A percentile compares a stretch with the other conserved stretches of the same genome.
Conservation (phyloP, 2,329 filamentous ascomycete genomes). For the Dothideomycetes sp. region DNA sequence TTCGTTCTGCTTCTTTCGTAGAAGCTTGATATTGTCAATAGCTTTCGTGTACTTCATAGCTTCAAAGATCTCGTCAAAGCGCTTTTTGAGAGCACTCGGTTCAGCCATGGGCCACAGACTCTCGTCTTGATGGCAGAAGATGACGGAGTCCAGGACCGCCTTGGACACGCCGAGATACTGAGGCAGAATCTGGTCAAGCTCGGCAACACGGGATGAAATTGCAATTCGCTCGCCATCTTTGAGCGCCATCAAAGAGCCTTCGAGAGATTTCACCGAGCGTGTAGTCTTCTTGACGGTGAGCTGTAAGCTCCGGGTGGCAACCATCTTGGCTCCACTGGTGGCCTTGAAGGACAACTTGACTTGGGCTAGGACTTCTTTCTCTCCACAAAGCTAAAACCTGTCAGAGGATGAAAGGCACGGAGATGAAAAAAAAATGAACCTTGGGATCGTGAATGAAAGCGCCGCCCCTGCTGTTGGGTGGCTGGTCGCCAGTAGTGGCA, state of each 20-base stretch:
- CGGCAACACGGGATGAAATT: constrained; percentile 67
- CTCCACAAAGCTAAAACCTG: constrained; percentile 52
- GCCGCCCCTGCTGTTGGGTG: constrained; percentile 78
- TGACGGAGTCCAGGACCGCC: constrained; percentile 85
- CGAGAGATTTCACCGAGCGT: constrained; percentile 70
- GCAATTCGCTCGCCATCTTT: constrained; percentile 70
- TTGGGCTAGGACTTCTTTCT: constrained; percentile 82
- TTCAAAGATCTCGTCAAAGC: constrained; percentile 96
- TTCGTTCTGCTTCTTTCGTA: constrained; percentile 73
- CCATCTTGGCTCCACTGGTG: constrained; percentile 67
- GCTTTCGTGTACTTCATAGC: constrained; percentile 94
- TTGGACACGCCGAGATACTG: constrained; percentile 79
- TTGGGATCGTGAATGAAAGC: constrained; percentile 98
- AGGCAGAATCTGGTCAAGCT: constrained; percentile 76
- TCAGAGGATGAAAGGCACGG: constrained; percentile 9
- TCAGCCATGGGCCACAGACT: constrained; percentile 95
- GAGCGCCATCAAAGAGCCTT: constrained; percentile 63
- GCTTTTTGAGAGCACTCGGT: constrained; percentile 74
- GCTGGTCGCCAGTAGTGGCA: constrained; percentile 86
- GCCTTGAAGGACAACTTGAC: constrained; percentile 81
- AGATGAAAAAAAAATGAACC: constrained; percentile 27
- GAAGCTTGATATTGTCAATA: constrained; percentile 83
- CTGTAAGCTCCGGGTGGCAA: constrained; percentile 73
- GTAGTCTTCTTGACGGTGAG: constrained; percentile 75
- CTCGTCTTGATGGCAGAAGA: constrained; percentile 98